Conservation (phyloP, 495 filamentous ascomycete species). For the Neurospora sp. region DNA sequence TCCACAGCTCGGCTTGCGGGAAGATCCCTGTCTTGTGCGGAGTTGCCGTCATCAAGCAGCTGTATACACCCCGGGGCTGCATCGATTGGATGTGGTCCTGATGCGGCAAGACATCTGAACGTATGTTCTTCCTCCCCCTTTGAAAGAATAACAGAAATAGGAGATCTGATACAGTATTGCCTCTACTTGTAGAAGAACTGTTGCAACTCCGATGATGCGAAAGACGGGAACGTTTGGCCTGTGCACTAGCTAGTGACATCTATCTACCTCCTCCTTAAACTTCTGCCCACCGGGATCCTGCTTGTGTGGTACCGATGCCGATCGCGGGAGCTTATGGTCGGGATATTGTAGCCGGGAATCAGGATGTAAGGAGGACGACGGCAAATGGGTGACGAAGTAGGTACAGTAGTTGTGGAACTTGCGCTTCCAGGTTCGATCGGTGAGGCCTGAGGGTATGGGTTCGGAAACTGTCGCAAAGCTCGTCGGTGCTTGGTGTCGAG, state of each 20-base stretch:
- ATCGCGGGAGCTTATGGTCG: conserved; percentile 72
- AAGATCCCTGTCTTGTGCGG: not conserved
- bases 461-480: not conserved
- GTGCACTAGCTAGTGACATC: not conserved
- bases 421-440: not conserved
- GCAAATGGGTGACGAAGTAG: conserved; percentile 86
- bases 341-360: conserved; percentile 55
- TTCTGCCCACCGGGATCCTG: conserved; percentile 24
- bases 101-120: not conserved
- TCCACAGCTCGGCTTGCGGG: not conserved
- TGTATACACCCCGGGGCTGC: not conserved
- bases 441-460: not conserved
- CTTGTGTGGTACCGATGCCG: conserved; percentile 68
- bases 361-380: conserved; percentile 83
- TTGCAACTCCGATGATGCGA: not conserved
- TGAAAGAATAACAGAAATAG: too few species aligned
- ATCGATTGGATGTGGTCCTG: not conserved
- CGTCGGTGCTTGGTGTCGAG: not conserved
- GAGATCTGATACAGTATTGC: not conserved
- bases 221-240: not conserved
- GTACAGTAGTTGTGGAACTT: not conserved
- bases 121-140: not conserved
- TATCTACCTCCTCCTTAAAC: not conserved
- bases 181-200: not conserved
- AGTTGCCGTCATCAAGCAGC: not conserved